A percentile compares a stretch with the other conserved stretches of the same genome.
phyloP scores from a whole-genome alignment of 1,284 basidiomycete species.

The Sanghuangporus baumii region DNA sequence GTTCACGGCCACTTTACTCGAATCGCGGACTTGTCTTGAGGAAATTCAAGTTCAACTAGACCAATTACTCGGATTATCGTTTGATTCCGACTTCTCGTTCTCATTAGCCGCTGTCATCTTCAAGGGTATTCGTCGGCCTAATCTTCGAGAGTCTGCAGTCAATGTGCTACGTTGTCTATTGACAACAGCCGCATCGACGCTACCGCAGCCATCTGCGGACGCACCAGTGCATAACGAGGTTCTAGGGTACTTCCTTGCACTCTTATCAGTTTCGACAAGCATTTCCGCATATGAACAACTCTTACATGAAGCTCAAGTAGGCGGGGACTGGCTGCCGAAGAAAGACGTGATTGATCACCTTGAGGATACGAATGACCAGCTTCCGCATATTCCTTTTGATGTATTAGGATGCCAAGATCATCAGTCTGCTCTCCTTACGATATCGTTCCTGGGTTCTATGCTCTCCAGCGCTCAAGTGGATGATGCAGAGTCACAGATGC shows the following conservation, averaged over 20 bases:
- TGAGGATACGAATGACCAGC: conserved; percentile 46
- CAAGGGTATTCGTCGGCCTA: conserved; percentile 75
- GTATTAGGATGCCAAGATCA: conserved; percentile 63
- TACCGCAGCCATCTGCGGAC: conserved; percentile 32
- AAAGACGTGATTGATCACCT: conserved; percentile 26
- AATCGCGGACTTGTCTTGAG: conserved; percentile 59
- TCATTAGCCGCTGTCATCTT: conserved; percentile 78
- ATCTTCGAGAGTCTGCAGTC: conserved; percentile 55
- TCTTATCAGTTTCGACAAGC: conserved; percentile 66
- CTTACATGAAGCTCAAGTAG: conserved; percentile 55
- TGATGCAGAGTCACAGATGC: conserved; percentile 74
- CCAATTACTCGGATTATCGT: conserved; percentile 67
- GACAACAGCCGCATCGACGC: conserved; percentile 47
- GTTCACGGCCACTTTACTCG: conserved; percentile 56
- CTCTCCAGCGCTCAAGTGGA: conserved; percentile 76
- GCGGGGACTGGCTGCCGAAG: conserved; percentile 41
- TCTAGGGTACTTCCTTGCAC: conserved; percentile 77
- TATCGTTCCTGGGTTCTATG: conserved; percentile 75
- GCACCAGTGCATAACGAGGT: conserved; percentile 51
- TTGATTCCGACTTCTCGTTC: conserved; percentile 77
- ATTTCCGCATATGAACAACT: conserved; percentile 50
- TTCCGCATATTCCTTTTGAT: conserved; percentile 49
- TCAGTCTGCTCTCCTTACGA: conserved; percentile 64
- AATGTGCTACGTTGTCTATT: conserved; percentile 52
- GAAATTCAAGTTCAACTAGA: conserved; percentile 74